A percentile compares a stretch with the other conserved stretches of the same genome.
Conservation (phyloP, 2,329 filamentous ascomycete genomes). For the Tolypocladium inflatum region DNA sequence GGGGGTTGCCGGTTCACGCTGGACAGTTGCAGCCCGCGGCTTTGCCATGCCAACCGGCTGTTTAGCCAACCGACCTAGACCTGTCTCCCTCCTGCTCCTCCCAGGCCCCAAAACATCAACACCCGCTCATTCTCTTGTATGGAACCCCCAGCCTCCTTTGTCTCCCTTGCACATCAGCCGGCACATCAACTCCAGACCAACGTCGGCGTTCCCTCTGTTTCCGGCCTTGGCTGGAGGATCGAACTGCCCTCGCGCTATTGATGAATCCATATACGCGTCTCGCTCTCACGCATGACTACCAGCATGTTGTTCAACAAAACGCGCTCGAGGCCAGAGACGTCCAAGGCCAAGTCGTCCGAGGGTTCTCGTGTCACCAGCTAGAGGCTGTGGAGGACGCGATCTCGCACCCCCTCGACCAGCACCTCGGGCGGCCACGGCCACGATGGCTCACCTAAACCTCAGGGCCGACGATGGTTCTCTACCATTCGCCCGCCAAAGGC, state of each 20-base stretch:
- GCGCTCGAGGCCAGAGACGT: slow-evolving; percentile 5
- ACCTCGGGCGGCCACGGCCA: neutral
- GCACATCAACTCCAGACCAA: neutral
- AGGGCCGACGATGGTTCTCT: slow-evolving; percentile 9
- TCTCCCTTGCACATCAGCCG: neutral
- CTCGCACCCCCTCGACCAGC: slow-evolving; percentile 5
- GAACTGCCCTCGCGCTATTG: neutral
- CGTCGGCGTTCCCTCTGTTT: neutral
- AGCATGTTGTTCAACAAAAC: slow-evolving; percentile 13
- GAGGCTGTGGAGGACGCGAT: slow-evolving; percentile 16
- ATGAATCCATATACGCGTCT: neutral
- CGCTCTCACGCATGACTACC: slow-evolving; percentile 5
- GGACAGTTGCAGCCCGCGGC: neutral
- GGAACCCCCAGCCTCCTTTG: neutral
- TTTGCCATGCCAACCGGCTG: neutral
- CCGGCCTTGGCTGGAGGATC: neutral
- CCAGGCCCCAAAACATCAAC: neutral
- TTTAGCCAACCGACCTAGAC: neutral
- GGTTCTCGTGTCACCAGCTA: slow-evolving; percentile 12
- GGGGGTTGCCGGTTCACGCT: neutral
- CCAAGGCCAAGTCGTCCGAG: slow-evolving; percentile 2
- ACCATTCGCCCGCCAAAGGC: slow-evolving; percentile 6
- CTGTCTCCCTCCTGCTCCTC: neutral
- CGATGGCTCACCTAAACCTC: neutral
- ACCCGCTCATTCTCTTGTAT: neutral